phyloP scores from a whole-genome alignment of 495 filamentous ascomycete species.

The Penicillium canescens region DNA sequence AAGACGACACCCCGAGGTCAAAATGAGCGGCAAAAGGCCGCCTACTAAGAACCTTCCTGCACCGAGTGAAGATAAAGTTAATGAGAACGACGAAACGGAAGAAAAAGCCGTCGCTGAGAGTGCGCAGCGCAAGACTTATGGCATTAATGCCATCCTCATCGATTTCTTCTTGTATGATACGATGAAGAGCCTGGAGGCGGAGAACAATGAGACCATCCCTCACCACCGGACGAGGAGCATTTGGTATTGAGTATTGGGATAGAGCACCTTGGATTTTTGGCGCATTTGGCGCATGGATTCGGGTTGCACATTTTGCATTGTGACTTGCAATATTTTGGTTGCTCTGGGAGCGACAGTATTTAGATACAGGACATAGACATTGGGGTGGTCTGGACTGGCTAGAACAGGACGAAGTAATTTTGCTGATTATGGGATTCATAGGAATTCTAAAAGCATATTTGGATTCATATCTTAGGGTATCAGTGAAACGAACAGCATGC shows the following conservation, averaged over 20 bases:
- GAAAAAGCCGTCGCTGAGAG: conserved; percentile 14
- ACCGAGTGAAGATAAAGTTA: conserved; percentile 2
- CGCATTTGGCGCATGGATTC: conserved; percentile 2
- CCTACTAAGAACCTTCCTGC: background rate
- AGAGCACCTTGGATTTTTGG: conserved; percentile 2
- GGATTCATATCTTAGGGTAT: conserved; percentile 24
- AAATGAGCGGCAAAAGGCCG: conserved; percentile 15
- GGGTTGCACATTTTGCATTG: background rate
- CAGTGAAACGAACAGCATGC: conserved; percentile 14
- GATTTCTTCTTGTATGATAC: conserved; percentile 97
- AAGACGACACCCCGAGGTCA: conserved; percentile 63
- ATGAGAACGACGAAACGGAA: conserved; percentile 3
- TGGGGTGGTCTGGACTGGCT: too few relatives aligned
- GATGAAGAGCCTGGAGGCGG: conserved; percentile 75
- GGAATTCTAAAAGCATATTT: background rate
- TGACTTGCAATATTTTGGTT: background rate
- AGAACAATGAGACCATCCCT: conserved; percentile 63
- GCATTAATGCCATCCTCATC: conserved; percentile 86
- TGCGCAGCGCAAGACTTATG: conserved; percentile 19
- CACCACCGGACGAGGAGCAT: conserved; percentile 94
- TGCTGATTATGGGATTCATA: too few relatives aligned
- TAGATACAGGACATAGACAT: conserved; percentile 1
- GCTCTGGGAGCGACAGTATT: conserved; percentile 9
- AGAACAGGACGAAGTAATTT: too few relatives aligned
- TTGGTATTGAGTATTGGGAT: conserved; percentile 90